Conservation (phyloP, 192 early-diverging fungal species). For the Chytriomyces confervae region DNA sequence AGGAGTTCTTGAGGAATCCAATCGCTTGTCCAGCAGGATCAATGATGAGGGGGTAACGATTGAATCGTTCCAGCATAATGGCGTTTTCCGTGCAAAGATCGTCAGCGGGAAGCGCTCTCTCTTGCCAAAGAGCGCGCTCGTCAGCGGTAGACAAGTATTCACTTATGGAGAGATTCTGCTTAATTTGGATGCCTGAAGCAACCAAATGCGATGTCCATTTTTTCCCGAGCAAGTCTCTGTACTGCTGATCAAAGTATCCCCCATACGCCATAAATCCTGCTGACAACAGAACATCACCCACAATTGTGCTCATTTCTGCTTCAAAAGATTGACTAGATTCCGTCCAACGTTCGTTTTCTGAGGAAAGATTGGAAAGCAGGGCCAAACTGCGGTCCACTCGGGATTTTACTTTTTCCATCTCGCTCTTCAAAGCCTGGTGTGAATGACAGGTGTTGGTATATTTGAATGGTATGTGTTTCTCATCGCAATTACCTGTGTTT, state of each 20-base stretch:
- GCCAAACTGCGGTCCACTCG: conserved; percentile 92
- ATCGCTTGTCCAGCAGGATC: conserved; percentile 96
- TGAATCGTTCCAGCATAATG: conserved; percentile 92
- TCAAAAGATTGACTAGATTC: conserved; percentile 87
- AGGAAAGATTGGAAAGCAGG: conserved; percentile 85
- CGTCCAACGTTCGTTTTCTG: conserved; percentile 94
- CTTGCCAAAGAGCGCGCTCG: conserved; percentile 89
- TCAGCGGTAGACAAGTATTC: conserved; percentile 93
- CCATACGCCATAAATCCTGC: conserved; percentile 96
- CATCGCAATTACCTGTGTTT: conserved; percentile 65
- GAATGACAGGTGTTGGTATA: no score
- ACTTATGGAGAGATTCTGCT: conserved; percentile 79
- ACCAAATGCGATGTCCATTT: conserved; percentile 80
- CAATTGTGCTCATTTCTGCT: conserved; percentile 95
- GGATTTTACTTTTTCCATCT: conserved; percentile 90
- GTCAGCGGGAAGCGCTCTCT: conserved; percentile 82
- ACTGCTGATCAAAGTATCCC: conserved; percentile 97
- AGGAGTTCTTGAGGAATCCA: conserved; percentile 84
- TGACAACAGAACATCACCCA: conserved; percentile 93
- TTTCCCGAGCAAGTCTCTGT: conserved; percentile 78
- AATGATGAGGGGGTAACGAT: conserved; percentile 96
- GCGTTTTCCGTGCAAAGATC: conserved; percentile 98
- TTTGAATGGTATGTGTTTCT: no score
- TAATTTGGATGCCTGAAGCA: conserved; percentile 73
- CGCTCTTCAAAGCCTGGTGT: conserved; percentile 75